Evolutionary conservation across 192 early-diverging fungal genomes (phyloP).

Genomic region (Rhizophagus clarus): DNA sequence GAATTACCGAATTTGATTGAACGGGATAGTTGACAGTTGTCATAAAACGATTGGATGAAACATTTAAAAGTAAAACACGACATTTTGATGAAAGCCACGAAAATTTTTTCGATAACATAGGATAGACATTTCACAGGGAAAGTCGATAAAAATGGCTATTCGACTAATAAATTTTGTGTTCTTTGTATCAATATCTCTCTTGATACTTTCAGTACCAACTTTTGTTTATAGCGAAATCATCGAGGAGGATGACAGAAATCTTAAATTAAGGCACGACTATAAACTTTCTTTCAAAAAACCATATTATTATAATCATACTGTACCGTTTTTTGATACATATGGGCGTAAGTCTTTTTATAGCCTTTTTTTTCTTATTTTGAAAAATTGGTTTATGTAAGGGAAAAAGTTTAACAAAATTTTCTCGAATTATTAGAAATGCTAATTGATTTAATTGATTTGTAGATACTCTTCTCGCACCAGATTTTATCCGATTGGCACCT

Average conservation of each 20-base stretch:
- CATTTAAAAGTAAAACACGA: background rate
- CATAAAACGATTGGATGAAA: background rate
- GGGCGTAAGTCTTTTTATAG: slow-evolving; percentile 44
- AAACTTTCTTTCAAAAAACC: slow-evolving; percentile 65
- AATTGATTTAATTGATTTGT: background rate
- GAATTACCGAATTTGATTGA: too few species aligned
- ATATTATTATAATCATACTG: slow-evolving; percentile 44
- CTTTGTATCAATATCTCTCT: background rate
- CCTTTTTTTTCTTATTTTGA: background rate
- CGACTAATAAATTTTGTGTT: background rate
- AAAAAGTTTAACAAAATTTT: background rate
- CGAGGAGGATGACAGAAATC: background rate
- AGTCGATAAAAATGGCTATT: background rate
- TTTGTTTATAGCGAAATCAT: background rate
- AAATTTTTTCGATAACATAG: background rate
- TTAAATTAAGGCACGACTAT: slow-evolving; percentile 49
- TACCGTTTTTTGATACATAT: slow-evolving; percentile 55
- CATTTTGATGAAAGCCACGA: background rate
- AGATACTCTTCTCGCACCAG: slow-evolving; percentile 35
- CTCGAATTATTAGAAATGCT: background rate
- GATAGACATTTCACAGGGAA: background rate
- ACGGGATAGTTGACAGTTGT: background rate
- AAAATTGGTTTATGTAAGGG: background rate
- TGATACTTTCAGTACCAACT: background rate
- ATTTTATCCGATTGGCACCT: slow-evolving; percentile 63